Percentiles rank a stretch among this genome's conserved stretches.
phyloP scores from a whole-genome alignment of 2,329 filamentous ascomycete species.

The Lasiodiplodia gonubiensis region DNA sequence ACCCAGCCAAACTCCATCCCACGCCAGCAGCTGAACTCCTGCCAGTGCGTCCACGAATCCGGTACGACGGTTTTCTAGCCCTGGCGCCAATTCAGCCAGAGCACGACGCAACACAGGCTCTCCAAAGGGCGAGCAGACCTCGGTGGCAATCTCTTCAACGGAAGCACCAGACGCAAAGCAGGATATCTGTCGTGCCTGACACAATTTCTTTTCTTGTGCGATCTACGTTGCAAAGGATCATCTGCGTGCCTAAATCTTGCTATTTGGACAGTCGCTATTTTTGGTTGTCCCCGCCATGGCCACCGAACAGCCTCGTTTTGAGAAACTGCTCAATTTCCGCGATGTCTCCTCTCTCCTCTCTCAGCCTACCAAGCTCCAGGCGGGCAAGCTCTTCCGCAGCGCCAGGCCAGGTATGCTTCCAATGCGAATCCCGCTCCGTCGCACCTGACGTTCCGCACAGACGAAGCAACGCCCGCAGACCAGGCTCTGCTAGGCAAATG shows the following conservation, averaged over 20 bases:
- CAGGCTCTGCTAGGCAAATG: constrained; percentile 63
- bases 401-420: constrained; percentile 41
- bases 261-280: neutral
- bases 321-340: constrained; percentile 45
- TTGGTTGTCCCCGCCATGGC: constrained; percentile 8
- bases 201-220: neutral
- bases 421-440: neutral
- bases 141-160: neutral
- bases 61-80: neutral
- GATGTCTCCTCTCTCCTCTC: constrained; percentile 34
- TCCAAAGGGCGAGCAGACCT: neutral
- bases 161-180: neutral
- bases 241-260: neutral
- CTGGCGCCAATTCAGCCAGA: neutral
- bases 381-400: constrained; percentile 41
- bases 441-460: constrained; percentile 46
- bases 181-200: neutral
- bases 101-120: neutral
- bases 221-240: neutral
- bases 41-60: neutral
- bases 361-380: constrained; percentile 32
- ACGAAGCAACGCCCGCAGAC: constrained; percentile 74
- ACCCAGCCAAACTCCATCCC: neutral
- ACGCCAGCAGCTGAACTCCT: neutral
- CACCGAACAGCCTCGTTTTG: constrained; percentile 29